A percentile compares a stretch with the other conserved stretches of the same genome.
Conservation (phyloP, 129 eudicot genomes). For the Mikania micrantha region DNA sequence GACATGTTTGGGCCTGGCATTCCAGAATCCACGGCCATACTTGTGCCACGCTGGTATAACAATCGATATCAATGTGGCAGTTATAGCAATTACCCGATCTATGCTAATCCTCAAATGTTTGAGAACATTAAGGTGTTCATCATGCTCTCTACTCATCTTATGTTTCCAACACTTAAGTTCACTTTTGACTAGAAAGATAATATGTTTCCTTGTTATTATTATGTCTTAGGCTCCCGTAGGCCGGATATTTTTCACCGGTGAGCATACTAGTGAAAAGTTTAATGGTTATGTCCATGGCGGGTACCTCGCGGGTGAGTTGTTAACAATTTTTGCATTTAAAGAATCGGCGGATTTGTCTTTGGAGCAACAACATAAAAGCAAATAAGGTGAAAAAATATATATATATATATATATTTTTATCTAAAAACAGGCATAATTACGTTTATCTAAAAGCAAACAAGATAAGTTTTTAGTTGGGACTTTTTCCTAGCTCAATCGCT, state of each 20-base stretch:
- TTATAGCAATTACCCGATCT: conserved; percentile 79
- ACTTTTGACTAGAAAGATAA: background rate
- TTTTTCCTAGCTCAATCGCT: background rate
- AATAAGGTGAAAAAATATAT: background rate
- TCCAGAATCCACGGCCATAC: conserved; percentile 68
- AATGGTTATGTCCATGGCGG: conserved; percentile 92
- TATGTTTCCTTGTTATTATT: background rate
- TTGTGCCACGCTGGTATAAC: conserved; percentile 94
- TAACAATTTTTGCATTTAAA: background rate
- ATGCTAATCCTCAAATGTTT: conserved; percentile 40
- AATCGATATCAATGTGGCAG: conserved; percentile 88
- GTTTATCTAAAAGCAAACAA: too few relatives aligned
- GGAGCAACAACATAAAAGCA: background rate
- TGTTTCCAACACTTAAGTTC: background rate
- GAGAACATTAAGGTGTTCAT: conserved; percentile 55
- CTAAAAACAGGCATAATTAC: background rate
- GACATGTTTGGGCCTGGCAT: conserved; percentile 79
- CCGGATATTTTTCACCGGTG: conserved; percentile 76
- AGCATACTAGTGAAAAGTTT: conserved; percentile 82
- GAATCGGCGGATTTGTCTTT: background rate
- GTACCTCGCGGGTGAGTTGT: conserved; percentile 62
- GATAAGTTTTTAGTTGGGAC: background rate
- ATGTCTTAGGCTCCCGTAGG: conserved; percentile 82
- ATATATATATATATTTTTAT: too few relatives aligned
- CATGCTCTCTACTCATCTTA: background rate